A percentile compares a stretch with the other conserved stretches of the same genome.
Conservation (phyloP, 768 basidiomycete genomes). For the Tubosaeta sp. region DNA sequence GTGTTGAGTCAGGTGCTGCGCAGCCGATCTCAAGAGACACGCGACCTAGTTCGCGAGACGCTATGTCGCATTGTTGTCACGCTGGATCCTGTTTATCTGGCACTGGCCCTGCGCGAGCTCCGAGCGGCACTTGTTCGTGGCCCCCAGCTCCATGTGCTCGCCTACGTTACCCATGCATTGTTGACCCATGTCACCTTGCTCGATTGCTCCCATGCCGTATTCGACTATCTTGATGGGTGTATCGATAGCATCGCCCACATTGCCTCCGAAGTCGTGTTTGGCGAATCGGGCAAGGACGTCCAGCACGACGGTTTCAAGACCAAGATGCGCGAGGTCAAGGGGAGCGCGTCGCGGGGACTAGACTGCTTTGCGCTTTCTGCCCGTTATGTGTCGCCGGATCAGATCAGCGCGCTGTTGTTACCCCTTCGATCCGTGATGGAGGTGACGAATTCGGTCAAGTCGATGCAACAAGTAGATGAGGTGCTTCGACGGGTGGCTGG, state of each 20-base stretch:
- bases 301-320: conserved; percentile 89
- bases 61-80: conserved; percentile 72
- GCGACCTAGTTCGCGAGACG: conserved; percentile 82
- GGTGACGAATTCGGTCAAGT: conserved; percentile 74
- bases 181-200: conserved; percentile 74
- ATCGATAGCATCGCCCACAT: conserved; percentile 77
- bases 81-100: conserved; percentile 72
- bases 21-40: conserved; percentile 90
- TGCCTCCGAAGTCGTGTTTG: conserved; percentile 88
- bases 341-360: conserved; percentile 76
- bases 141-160: conserved; percentile 91
- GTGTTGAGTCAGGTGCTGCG: conserved; percentile 85
- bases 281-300: conserved; percentile 87
- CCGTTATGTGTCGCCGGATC: conserved; percentile 68
- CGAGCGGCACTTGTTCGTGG: conserved; percentile 83
- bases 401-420: conserved; percentile 69
- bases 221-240: conserved; percentile 67
- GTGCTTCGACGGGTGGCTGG: conserved; percentile 76
- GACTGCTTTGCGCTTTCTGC: conserved; percentile 84
- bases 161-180: conserved; percentile 77
- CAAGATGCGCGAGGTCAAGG: conserved; percentile 87
- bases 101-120: conserved; percentile 71
- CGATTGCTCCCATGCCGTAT: conserved; percentile 44
- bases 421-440: conserved; percentile 84
- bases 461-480: conserved; percentile 84